Evolutionary conservation across 2,329 filamentous ascomycete species (phyloP), one percentile per base, ranked within the genome.

Genomic region (Botrytis fabae): DNA sequence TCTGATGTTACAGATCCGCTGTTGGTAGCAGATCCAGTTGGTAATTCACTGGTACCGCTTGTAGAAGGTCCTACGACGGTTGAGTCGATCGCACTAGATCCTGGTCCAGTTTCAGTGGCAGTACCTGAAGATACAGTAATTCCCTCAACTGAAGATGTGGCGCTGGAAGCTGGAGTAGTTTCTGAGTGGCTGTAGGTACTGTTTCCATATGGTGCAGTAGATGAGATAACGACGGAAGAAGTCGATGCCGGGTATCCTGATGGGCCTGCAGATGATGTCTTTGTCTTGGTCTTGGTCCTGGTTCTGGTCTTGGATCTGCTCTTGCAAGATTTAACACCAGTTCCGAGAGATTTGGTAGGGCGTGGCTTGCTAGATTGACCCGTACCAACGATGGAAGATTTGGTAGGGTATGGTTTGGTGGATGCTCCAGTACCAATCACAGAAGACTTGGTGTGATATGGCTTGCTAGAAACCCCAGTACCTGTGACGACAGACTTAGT

Each of bases 221-320:
- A 42, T 16, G n/a, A 68, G 32, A 64, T 25, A 5, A 46, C 16
- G 25, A 72, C 28, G 14, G 61, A 51, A 22, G 59, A 65, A 44
- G 28, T 51, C 14, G 40, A 32, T 54, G 12, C 69, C 9, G 69
- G 22, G 35, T 48, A 66, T 69, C 60, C 28, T 25, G 65, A 61
- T 48, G 63, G 38, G n/a, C 46, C 22, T n/a, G 38, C 5, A 18
- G 62, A 59, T 54, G 61, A 71, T 22, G 32, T 48, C 59, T 62
- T 71, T 22, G 32, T 48, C 59, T 62, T 71, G 12, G 69, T 63
- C 42, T 71, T 73, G n/a, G 76, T 78, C 32, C n/a, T 48, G 22
- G 79, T 77, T 35, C 54, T 40, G 16, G 25, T 32, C 44, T 71
- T 71, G 2, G 38, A 64, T 48, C 22, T 46, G 22, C 42, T 25